Base-by-base conservation (phyloP, 495 filamentous ascomycete genomes). In the Aspergillus carlsbadensis region DNA sequence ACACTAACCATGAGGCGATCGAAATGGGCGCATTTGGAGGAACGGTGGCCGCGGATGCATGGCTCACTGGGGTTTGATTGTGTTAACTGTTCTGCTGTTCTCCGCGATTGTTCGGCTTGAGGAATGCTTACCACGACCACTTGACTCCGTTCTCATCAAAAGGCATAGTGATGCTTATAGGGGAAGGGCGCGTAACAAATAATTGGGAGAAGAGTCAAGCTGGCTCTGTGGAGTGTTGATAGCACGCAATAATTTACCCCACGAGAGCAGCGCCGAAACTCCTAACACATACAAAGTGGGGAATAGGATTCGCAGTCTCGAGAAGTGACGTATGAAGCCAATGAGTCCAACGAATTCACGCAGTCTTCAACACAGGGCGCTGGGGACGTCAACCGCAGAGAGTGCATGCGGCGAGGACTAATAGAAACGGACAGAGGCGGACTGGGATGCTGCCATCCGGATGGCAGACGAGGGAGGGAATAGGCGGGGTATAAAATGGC, bases 21-120 rank as follows among this genome's bases (percentile, higher is more conserved):
- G 49, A 78, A 84, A 73, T 95, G 90, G 31, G 81, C 84, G 64
- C 90, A 95, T 79, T 87, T 89, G 59, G 89, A 89, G 20, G 90
- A 92, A 61, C 90, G 86, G 70, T 95, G 90, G 48, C 90, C 90
- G 50, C 88, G 87, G 60, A 93, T 90, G 62, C 90, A 95, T 65
- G 88, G 86, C 76, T 87, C 85, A 66, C 90, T 94, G 65, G 33
- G 15, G 26, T 21, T 10, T 14, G 35, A 36, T 52, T 34, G 34
- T 21, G 42, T 22, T 13, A 11, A 20, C 42, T 14, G 24, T 10
- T 41, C 11, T 35, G 34, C 49, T 57, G 39, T 20, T 21, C 4
- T 43, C 29, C 6, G 24, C 15, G 21, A 10, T 48, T 24, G 22
- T 20, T 8, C 7, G 31, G n/a, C 10, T 13, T n/a, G 18, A 6